Evolutionary conservation across 495 filamentous ascomycete genomes (phyloP).

Genomic region (Bacidia gigantensis): DNA sequence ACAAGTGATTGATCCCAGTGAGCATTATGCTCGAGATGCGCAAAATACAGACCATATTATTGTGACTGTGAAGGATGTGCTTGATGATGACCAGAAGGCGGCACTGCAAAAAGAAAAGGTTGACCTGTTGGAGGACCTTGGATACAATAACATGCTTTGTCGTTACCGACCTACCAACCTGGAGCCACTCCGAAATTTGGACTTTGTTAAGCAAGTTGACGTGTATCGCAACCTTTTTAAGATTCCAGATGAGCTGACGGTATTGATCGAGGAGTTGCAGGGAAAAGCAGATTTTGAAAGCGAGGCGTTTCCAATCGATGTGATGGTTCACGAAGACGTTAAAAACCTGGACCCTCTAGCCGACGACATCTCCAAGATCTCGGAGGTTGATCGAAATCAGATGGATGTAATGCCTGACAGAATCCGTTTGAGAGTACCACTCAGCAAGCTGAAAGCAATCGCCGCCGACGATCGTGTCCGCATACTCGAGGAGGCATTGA

Average conservation of each 20-base stretch:
- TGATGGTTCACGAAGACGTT: background rate
- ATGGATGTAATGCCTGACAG: background rate
- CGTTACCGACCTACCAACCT: background rate
- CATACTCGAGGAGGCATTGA: slow-evolving; percentile 1
- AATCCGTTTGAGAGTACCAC: background rate
- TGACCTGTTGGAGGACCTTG: background rate
- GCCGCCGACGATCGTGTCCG: background rate
- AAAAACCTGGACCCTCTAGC: background rate
- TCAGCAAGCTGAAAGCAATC: background rate
- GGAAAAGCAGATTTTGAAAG: background rate
- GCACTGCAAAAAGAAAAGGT: background rate
- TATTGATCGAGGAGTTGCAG: background rate
- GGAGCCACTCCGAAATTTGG: background rate
- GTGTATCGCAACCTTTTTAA: background rate
- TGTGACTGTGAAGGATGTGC: background rate
- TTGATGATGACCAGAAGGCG: background rate
- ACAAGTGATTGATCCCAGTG: background rate
- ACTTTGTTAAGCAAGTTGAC: background rate
- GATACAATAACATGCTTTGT: background rate
- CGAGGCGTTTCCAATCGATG: background rate
- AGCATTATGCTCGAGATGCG: background rate
- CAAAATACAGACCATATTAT: slow-evolving; percentile 1
- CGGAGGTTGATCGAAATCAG: background rate
- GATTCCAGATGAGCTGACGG: background rate
- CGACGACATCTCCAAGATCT: background rate